Evolutionary conservation across 192 early-diverging fungal genomes (phyloP), one percentile per base, ranked within the genome.

Genomic region (Coemansia sp.): DNA sequence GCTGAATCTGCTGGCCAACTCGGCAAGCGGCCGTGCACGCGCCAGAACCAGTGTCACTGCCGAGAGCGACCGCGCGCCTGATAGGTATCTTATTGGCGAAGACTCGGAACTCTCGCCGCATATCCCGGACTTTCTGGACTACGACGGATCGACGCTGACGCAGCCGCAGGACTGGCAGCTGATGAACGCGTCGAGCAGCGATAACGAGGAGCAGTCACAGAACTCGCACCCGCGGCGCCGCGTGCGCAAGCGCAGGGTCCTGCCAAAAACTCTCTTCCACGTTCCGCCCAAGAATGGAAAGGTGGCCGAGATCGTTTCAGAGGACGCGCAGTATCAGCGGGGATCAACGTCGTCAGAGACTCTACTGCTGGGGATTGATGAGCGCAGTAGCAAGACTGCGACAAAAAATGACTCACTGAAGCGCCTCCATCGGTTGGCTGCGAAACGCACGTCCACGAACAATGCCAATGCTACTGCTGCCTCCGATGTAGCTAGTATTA

Each of bases 181-280:
- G 62, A 83, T 83, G 80, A 66, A 73, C 52, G 43, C 71, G 24
- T 77, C 80, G 14, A 69, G 71, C 64, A 77, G 75, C 67, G 80
- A 83, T 52, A 58, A 55, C 49, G 77, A 78, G 44, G 53, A 67
- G 56, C 70, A 62, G 18, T 39, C 61, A 35, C 67, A 62, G 49
- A 58, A 65, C 36, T 71, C 75, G 16, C 68, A 63, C 21, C 67
- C 71, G 23, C 68, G 71, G 20, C 75, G 75, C 5, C 75, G 71
- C 55, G 65, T 83, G 75, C 80, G 80, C 57, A 83, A 83, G 72
- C 75, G 80, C 65, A 70, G 73, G 30, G 80, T 83, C 62, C 68
- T 83, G 41, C 80, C 80, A 46, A 73, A 64, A 46, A 68, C 67
- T 2, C 53, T 83, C 60, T 82, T 82, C 67, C 61, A 69, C 4